Evolutionary conservation across 148 eudicot species (phyloP), one percentile per base, ranked within the genome.

Genomic region (Rhododendron ovatum): DNA sequence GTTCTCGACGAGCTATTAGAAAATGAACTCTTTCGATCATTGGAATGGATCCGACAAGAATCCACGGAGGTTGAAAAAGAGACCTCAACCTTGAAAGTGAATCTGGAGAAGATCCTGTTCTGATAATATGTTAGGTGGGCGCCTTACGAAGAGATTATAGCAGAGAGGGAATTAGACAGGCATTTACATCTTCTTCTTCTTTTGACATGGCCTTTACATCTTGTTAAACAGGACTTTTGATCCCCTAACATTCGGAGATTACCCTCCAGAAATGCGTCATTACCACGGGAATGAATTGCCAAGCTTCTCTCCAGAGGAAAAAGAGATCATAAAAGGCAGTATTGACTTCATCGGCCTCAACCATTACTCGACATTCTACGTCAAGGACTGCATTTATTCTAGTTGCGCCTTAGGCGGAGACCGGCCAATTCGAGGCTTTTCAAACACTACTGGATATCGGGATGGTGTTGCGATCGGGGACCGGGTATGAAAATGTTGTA

Each of bases 281-380:
- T 88, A 84, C 85, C 89, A 79, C 53, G 94, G 95, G 45, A 87
- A 80, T 1, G 89, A 90, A 51, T 78, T 96, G 41, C 99, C 98
- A 14, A 82, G 41, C 13, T 95, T 95, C 84, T 89, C 92, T 18
- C n/a, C 63, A 20, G 92, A 91, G 78, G 98, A 96, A 88, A 88
- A 5, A 28, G 30, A 71, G 1, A 76, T 88, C 78, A 13, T 94
- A 78, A 94, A 89, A 82, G 92, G 92, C 85, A 96, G 98, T 84
- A 80, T 90, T 9, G 98, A 95, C 78, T 96, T 94, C 75, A n/a
- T 96, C 33, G 99, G 97, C n/a, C 67, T 96, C 45, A 96, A 96
- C 89, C 98, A 96, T 88, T 96, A 95, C 81, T 45, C 94, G 17
- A 84, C 97, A 33, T 81, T 90, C 2, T 96, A 93, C 86, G 93